Evolutionary conservation across 2,329 filamentous ascomycete species (phyloP).

Genomic region (Sporothrix inflata): DNA sequence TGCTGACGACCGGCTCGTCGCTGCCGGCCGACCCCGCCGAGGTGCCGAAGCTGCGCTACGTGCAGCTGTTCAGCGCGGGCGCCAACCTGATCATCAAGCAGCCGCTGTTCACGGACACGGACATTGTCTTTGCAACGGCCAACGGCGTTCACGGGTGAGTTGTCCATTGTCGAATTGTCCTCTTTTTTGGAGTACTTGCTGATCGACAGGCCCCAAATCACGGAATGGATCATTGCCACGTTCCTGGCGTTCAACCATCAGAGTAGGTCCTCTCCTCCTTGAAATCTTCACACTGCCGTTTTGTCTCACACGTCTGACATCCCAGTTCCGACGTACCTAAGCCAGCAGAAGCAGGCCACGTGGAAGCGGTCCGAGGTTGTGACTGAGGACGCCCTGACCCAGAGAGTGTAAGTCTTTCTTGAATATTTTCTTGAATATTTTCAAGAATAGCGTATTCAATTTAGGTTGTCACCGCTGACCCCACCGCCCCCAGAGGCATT

Average conservation of each 20-base stretch:
- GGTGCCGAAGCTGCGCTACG: constrained; percentile 54
- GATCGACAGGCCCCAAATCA: constrained; percentile 55
- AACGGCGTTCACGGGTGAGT: constrained; percentile 62
- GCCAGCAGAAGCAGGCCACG: constrained; percentile 47
- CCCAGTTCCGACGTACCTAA: constrained; percentile 51
- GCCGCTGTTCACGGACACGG: constrained; percentile 54
- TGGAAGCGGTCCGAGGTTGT: constrained; percentile 47
- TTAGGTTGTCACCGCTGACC: background rate
- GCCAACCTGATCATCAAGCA: constrained; percentile 53
- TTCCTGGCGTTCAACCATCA: constrained; percentile 55
- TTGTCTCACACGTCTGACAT: background rate
- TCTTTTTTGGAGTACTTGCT: background rate
- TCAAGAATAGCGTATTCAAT: too few relatives aligned
- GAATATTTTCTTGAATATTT: too few relatives aligned
- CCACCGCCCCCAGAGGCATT: constrained; percentile 47
- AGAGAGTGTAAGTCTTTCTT: constrained; percentile 52
- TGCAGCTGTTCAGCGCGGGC: constrained; percentile 60
- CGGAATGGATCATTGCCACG: constrained; percentile 59
- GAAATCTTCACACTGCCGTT: background rate
- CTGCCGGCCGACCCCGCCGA: constrained; percentile 47
- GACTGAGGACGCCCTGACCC: constrained; percentile 50
- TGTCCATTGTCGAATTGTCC: background rate
- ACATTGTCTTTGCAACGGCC: constrained; percentile 56
- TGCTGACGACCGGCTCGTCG: constrained; percentile 35
- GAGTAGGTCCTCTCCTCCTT: constrained; percentile 42